Conservation (phyloP, 306 rosid species). For the Rubus idaeus region DNA sequence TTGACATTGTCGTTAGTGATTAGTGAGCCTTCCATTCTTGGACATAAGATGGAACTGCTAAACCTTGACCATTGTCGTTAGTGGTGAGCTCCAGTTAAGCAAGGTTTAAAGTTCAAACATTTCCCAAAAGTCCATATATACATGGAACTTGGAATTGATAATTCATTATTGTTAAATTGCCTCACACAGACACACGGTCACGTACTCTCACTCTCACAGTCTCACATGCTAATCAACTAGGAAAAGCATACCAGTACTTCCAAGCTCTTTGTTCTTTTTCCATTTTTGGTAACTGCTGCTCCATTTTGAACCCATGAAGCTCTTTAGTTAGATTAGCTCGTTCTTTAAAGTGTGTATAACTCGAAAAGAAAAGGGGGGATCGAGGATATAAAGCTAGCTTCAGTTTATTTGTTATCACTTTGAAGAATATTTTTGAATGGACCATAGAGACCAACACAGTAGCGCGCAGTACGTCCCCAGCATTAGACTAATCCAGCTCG, state of each 20-base stretch:
- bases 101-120: neutral
- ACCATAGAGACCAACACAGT: slow-evolving; percentile 49
- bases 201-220: too few relatives aligned
- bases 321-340: slow-evolving; percentile 23
- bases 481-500: slow-evolving; percentile 36
- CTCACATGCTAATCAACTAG: neutral
- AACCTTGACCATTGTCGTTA: neutral
- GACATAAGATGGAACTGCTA: neutral
- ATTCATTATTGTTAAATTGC: neutral
- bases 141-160: neutral
- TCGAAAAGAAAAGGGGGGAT: slow-evolving; percentile 7
- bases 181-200: too few relatives aligned
- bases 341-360: slow-evolving; percentile 32
- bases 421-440: slow-evolving; percentile 42
- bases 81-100: neutral
- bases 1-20: neutral
- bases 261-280: slow-evolving; percentile 8
- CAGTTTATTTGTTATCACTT: slow-evolving; percentile 34
- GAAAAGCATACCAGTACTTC: slow-evolving; percentile 16
- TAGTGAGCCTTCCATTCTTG: neutral
- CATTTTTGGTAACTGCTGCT: slow-evolving; percentile 19
- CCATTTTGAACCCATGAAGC: slow-evolving; percentile 33
- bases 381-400: slow-evolving; percentile 24
- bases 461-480: neutral
- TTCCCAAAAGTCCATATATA: too few relatives aligned